phyloP scores from a whole-genome alignment of 2,329 filamentous ascomycete species.

The Pseudocercospora fijiensis region DNA sequence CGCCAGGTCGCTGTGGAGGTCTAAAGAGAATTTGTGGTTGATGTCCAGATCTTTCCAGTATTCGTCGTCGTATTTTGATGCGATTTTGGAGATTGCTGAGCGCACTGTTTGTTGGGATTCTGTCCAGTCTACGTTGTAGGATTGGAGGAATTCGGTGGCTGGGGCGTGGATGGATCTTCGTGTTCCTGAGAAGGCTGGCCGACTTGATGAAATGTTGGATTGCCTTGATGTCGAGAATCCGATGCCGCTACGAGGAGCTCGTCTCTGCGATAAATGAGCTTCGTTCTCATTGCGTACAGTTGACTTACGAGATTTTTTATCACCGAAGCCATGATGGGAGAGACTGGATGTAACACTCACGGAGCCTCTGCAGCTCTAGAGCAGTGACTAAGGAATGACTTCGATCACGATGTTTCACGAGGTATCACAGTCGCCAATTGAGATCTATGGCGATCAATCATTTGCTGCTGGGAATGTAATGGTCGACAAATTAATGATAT shows the following conservation, averaged over 20 bases:
- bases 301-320: neutral
- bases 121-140: conserved; percentile 40
- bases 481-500: neutral
- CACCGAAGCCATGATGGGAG: neutral
- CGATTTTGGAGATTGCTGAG: conserved; percentile 47
- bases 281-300: neutral
- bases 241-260: neutral
- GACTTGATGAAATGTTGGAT: neutral
- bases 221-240: neutral
- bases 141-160: conserved; percentile 34
- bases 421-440: neutral
- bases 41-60: conserved; percentile 47
- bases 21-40: conserved; percentile 46
- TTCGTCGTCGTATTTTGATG: conserved; percentile 42
- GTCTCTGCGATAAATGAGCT: neutral
- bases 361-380: too few relatives aligned
- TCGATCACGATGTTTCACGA: neutral
- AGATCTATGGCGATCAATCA: neutral
- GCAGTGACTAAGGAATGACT: neutral
- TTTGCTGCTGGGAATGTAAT: neutral
- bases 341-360: too few relatives aligned
- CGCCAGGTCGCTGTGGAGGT: conserved; percentile 45
- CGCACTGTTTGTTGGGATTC: conserved; percentile 46
- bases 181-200: neutral
- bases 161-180: conserved; percentile 17